Percentiles rank a stretch among this genome's conserved stretches.
These are phyloP conservation scores for Boletus reticulatus DNA, from an alignment of 768 basidiomycete species.

Conservation along the genomic window DNA sequence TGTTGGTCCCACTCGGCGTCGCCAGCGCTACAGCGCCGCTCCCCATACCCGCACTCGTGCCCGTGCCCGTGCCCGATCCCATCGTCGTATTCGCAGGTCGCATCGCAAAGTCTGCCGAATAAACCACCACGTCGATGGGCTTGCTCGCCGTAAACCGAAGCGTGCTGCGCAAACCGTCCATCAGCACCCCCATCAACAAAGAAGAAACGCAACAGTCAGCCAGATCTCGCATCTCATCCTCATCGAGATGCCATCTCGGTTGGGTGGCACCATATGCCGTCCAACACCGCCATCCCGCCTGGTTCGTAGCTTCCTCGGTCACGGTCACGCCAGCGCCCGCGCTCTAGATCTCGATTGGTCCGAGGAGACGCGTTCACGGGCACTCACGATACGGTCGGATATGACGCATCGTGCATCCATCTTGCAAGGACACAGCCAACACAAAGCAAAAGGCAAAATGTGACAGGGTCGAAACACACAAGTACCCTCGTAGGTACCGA, in stretches of 20 bases:
- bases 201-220: not conserved
- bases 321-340: not conserved
- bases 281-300: conserved; percentile 13
- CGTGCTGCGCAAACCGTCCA: conserved; percentile 13
- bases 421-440: too few relatives aligned
- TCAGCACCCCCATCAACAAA: not conserved
- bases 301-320: conserved; percentile 4
- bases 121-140: conserved; percentile 34
- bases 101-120: conserved; percentile 53
- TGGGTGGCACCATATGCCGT: not conserved
- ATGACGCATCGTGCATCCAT: not conserved
- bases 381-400: conserved; percentile 14
- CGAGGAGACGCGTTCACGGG: conserved; percentile 3
- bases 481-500: too few relatives aligned
- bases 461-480: not conserved
- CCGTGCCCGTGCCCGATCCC: not conserved
- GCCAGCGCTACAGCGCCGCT: conserved; percentile 1
- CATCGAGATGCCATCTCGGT: not conserved
- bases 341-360: conserved; percentile 18
- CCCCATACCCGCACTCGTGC: not conserved
- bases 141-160: conserved; percentile 32
- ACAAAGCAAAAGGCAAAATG: not conserved
- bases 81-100: conserved; percentile 18
- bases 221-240: conserved; percentile 10
- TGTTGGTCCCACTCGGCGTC: conserved; percentile 4